These are phyloP conservation scores for Zymoseptoria passerinii DNA, from an alignment of 2,329 filamentous ascomycete species.

Conservation along the genomic window DNA sequence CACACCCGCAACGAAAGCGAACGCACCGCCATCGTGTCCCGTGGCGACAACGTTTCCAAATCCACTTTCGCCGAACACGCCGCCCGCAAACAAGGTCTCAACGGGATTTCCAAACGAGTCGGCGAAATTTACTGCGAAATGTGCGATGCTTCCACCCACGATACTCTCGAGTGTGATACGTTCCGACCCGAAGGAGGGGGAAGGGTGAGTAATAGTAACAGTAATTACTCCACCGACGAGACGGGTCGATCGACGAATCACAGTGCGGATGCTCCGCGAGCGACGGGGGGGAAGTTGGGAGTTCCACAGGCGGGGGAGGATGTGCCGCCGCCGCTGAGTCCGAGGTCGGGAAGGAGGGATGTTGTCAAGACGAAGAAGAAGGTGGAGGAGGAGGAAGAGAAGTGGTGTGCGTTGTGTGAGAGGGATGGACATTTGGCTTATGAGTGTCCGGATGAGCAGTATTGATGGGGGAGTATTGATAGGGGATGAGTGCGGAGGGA, in stretches of 20 bases:
- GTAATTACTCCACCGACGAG: neutral
- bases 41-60: conserved; percentile 48
- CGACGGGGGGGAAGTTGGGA: neutral
- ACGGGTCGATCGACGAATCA: neutral
- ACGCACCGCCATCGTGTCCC: conserved; percentile 21
- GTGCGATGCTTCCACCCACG: conserved; percentile 83
- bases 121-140: conserved; percentile 83
- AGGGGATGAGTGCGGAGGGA: too few relatives aligned
- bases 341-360: conserved; percentile 1
- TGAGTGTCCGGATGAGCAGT: conserved; percentile 34
- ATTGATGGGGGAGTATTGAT: conserved; percentile 23
- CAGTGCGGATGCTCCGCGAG: too few relatives aligned
- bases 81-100: conserved; percentile 43
- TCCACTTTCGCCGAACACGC: conserved; percentile 55
- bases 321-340: conserved; percentile 10
- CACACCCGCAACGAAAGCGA: conserved; percentile 33
- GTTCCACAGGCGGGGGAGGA: neutral
- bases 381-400: conserved; percentile 40
- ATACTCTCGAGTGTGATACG: conserved; percentile 78
- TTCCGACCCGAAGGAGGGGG: conserved; percentile 9
- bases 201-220: neutral
- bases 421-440: conserved; percentile 85
- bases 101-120: neutral
- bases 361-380: conserved; percentile 4
- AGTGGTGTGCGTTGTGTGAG: conserved; percentile 97